Conservation (phyloP, 441 rosid species). For the Hura crepitans region DNA sequence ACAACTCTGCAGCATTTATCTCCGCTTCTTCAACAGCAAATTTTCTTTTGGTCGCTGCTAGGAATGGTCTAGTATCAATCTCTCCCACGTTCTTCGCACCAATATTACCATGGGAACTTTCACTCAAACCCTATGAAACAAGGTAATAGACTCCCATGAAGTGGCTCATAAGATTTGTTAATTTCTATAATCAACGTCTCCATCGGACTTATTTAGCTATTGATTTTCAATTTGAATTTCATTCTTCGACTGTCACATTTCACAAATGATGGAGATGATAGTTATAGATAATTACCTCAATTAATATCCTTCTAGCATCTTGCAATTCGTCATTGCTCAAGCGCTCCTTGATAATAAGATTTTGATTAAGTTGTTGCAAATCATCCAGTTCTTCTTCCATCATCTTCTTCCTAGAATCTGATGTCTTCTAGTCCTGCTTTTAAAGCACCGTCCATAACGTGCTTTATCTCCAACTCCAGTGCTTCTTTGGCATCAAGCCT, state of each 20-base stretch:
- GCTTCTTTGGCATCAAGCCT: conserved; percentile 59
- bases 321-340: conserved; percentile 55
- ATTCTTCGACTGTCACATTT: too few relatives aligned
- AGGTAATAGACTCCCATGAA: conserved; percentile 11
- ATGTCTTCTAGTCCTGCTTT: conserved; percentile 50
- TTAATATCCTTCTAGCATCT: conserved; percentile 55
- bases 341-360: conserved; percentile 42
- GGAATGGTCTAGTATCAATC: conserved; percentile 40
- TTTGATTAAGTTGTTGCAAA: conserved; percentile 32
- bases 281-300: conserved; percentile 31
- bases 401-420: conserved; percentile 20
- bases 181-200: too few relatives aligned
- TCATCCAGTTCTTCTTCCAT: conserved; percentile 36
- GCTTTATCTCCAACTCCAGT: conserved; percentile 65
- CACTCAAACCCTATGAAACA: conserved; percentile 33
- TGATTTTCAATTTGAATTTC: too few relatives aligned
- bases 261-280: background rate
- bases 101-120: conserved; percentile 19
- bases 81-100: conserved; percentile 59
- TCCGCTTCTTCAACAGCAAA: conserved; percentile 28
- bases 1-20: conserved; percentile 31
- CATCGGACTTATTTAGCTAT: too few relatives aligned
- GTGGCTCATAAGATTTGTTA: background rate
- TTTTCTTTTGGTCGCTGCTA: conserved; percentile 33
- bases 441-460: conserved; percentile 39